A percentile compares a stretch with the other conserved stretches of the same genome.
These are phyloP conservation scores for Scytalidium sp. DNA, from an alignment of 2,329 filamentous ascomycete species.

Conservation along the genomic window DNA sequence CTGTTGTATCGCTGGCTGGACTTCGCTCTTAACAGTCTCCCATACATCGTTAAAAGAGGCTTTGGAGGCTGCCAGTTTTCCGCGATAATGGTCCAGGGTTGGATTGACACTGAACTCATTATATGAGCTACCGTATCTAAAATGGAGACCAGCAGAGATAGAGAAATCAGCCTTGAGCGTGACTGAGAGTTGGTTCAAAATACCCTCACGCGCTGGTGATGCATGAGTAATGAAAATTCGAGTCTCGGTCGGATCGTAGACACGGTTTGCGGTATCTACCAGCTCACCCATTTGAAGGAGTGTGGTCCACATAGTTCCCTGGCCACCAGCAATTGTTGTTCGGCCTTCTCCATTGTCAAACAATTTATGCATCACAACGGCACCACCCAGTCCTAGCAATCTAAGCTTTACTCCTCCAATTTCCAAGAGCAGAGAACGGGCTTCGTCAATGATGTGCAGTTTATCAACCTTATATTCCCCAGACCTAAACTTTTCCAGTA, in stretches of 20 bases:
- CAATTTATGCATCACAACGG: constrained; percentile 99
- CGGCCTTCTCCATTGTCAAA: constrained; percentile 98
- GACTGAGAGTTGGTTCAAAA: constrained; percentile 95
- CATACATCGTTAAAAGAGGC: constrained; percentile 99
- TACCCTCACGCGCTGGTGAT: constrained; percentile 91
- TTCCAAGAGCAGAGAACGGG: constrained; percentile 91
- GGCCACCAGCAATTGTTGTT: constrained; percentile 96
- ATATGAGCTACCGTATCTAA: constrained; percentile 98
- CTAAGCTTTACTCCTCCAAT: constrained; percentile 94
- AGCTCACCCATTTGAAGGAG: constrained; percentile 97
- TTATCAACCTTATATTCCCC: constrained; percentile 98
- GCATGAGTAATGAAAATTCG: constrained; percentile 96
- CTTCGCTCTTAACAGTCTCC: constrained; percentile 96
- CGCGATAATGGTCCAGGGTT: constrained; percentile 95
- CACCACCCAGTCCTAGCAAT: constrained; percentile 87
- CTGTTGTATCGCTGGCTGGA: constrained; percentile 88
- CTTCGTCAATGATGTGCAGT: constrained; percentile 97
- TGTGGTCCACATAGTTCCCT: constrained; percentile 99
- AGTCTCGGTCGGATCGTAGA: constrained; percentile 97
- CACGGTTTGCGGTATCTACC: constrained; percentile 94
- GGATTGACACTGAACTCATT: constrained; percentile 99
- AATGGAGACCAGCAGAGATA: constrained; percentile 94
- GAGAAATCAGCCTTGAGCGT: constrained; percentile 98
- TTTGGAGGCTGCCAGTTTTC: constrained; percentile 96
- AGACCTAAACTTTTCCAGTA: constrained; percentile 94